Evolutionary conservation across 257 asterid species (phyloP), one percentile per base, ranked within the genome.

Genomic region (Buddleja alternifolia): DNA sequence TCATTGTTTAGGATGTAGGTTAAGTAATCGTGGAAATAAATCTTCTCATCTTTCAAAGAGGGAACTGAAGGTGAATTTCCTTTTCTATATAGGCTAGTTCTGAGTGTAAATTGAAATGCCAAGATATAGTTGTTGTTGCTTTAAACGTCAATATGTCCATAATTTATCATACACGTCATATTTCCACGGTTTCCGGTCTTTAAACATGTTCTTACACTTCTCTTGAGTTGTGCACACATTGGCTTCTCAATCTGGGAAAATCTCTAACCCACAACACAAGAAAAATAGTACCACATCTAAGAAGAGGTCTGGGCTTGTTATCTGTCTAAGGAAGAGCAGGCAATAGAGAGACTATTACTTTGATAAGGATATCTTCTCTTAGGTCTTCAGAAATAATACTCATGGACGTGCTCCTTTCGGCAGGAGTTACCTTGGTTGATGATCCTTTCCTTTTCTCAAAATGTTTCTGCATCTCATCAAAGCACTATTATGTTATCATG

Each of bases 231-330:
- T 29, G 34, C n/a, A n/a, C n/a, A n/a, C n/a, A n/a, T n/a, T n/a
- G 34, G 34, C 34, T 29, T 29, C 34, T 42, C 54, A 15, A n/a
- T 15, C 52, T 34, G 32, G 40, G 47, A 15, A 65, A 63, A 42
- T 46, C 32, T 65, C 57, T 50, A 48, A 47, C 17, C 41, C 12
- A 23, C 36, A 32, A 66, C 47, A 24, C 23, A 39, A 39, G 55
- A 47, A 58, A 50, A 29, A 29, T 29, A 10, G 21, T 44, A 34
- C 10, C 16, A 24, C 63, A 24, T 37, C 53, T 37, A 46, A 34
- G 42, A 63, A 55, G 51, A 58, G 69, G 73, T 66, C 23, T 65
- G 53, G 52, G 55, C 44, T 29, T 53, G 57, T 62, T 52, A 41
- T 61, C 50, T 44, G 42, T 71, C 10, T 36, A 7, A 29, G 2